phyloP scores from a whole-genome alignment of 73 alveolate species.

The Urostyla sp. region DNA sequence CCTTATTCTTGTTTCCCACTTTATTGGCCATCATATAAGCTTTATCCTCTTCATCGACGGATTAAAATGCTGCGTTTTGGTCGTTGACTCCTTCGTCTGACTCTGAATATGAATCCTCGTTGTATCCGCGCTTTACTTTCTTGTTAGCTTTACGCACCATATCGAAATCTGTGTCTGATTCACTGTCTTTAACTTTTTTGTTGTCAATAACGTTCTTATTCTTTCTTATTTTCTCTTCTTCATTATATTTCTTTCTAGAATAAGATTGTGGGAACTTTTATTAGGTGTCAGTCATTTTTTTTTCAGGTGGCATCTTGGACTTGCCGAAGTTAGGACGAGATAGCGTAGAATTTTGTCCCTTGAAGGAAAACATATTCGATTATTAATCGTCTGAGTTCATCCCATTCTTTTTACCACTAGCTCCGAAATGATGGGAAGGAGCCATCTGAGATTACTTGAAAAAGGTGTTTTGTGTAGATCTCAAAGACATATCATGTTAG shows the following conservation, averaged over 20 bases:
- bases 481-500: constrained; percentile 13
- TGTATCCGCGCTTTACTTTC: no score
- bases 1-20: no score
- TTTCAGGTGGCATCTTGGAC: neutral
- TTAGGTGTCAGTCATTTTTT: constrained; percentile 12
- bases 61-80: constrained; percentile 30
- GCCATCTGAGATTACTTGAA: neutral
- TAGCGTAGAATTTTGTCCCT: constrained; percentile 7
- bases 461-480: constrained; percentile 18
- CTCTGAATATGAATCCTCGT: constrained; percentile 25
- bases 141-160: no score
- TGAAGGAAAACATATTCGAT: constrained; percentile 24
- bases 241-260: neutral
- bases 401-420: constrained; percentile 13
- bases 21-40: no score
- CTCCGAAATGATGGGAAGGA: no score
- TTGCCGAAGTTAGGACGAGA: neutral
- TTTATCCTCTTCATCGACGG: no score
- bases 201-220: neutral
- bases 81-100: constrained; percentile 41
- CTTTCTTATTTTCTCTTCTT: neutral
- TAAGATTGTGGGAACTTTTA: neutral
- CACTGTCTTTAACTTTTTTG: neutral
- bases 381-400: neutral
- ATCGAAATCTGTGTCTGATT: no score